Base-by-base conservation (phyloP, 2,329 filamentous ascomycete genomes). In the Penicillium sp. region DNA sequence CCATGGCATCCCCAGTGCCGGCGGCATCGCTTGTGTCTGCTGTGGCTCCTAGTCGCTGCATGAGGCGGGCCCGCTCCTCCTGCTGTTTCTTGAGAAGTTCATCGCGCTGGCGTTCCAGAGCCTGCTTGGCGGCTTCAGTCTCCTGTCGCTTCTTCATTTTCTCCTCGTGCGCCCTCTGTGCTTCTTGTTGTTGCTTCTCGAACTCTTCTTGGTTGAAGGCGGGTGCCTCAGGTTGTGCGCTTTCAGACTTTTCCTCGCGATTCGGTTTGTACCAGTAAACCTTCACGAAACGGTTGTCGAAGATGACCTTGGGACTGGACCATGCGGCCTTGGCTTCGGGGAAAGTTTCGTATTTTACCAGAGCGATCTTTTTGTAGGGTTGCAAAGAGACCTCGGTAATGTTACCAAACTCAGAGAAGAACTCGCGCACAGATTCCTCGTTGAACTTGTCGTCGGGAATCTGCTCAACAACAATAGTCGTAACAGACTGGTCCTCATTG, bases 221-320 rank as follows among this genome's bases (percentile, higher is more conserved):
- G 4, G 79, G 78, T n/a, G 77, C 73, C 52, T 76, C 74, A 9
- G 69, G 58, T 21, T 69, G 63, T 38, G 64, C 65, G 23, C 59
- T 65, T 7, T 72, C 73, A 19, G 15, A 23, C 23, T 61, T 65
- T 16, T 76, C 74, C 5, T 65, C 58, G 29, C 64, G 65, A 16
- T 74, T 73, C 5, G 79, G 75, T 60, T 81, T 83, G 66, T 82
- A 78, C 84, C 84, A 87, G 64, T 85, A 86, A 1, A 86, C 82
- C 62, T 86, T 86, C 50, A 87, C 84, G 60, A 87, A 87, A 4
- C 84, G 76, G 59, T 87, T 87, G 60, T 86, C 84, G 60, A 87
- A 87, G 19, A 87, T 81, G 51, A 81, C 81, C 68, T 86, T 86
- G 0, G 84, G 84, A 58, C 82, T 85, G 19, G 81, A 77, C 72